phyloP scores from a whole-genome alignment of 2,329 filamentous ascomycete genomes.

The Penicillium sp. region DNA sequence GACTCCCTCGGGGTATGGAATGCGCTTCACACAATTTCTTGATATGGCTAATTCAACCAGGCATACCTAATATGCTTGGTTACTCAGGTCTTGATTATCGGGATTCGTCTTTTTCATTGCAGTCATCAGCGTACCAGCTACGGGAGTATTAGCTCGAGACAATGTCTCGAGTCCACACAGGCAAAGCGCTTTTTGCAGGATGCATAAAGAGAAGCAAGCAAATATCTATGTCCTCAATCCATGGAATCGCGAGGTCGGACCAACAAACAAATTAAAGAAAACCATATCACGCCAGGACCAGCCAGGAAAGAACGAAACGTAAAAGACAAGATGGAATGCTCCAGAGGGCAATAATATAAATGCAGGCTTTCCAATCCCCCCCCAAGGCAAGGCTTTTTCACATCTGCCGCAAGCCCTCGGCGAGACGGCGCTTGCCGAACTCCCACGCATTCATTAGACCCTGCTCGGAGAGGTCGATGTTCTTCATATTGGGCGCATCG shows the following conservation, averaged over 20 bases:
- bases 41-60: too few relatives aligned
- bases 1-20: background rate
- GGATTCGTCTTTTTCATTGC: constrained; percentile 15
- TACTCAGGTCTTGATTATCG: background rate
- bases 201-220: constrained; percentile 16
- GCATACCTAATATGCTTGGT: too few relatives aligned
- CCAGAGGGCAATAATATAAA: constrained; percentile 17
- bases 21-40: background rate
- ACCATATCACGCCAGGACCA: constrained; percentile 38
- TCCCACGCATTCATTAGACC: constrained; percentile 92
- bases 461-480: constrained; percentile 93
- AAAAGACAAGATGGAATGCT: constrained; percentile 20
- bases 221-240: constrained; percentile 25
- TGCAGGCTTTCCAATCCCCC: constrained; percentile 14
- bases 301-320: constrained; percentile 30
- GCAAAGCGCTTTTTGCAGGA: constrained; percentile 19
- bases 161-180: constrained; percentile 2
- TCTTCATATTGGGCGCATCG: constrained; percentile 83
- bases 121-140: constrained; percentile 18
- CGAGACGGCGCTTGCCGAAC: constrained; percentile 86
- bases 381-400: constrained; percentile 25
- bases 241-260: constrained; percentile 8
- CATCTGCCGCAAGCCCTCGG: constrained; percentile 76
- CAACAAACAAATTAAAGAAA: constrained; percentile 23
- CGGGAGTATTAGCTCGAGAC: constrained; percentile 18